Evolutionary conservation across 2,329 filamentous ascomycete species (phyloP), one percentile per base, ranked within the genome.

Genomic region (Hypoxylon sp.): DNA sequence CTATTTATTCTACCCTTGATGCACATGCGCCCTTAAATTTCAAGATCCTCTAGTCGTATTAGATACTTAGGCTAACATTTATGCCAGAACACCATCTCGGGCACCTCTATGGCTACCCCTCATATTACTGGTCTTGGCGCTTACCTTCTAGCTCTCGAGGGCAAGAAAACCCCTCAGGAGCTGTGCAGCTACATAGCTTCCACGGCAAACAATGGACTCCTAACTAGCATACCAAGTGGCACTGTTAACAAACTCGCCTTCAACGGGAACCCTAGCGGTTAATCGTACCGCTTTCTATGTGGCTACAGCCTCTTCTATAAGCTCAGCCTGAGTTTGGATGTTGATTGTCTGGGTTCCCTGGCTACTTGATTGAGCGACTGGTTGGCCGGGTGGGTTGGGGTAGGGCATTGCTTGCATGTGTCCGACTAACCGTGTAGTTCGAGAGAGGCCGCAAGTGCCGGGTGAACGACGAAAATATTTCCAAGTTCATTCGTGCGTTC

Each of bases 101-200:
- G 89, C 35, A 91, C 89, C 5, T 88, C 84, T 37, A 90, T 90
- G 88, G 86, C 88, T 1, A 80, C 83, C 2, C 88, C 89, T 0
- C 88, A 90, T 74, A 81, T 91, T 59, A 82, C 86, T 24, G 89
- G 89, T 11, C 77, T 91, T n/a, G 87, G 84, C 10, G 82, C 86
- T n/a, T 90, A 90, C 75, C 77, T 90, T 31, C 74, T 85, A 66
- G 79, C 75, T 9, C 77, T 85, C 1, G 82, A 86, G 74, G 74
- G 76, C 26, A 70, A 75, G 48, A 71, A 70, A 6, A 81, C 79
- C n/a, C 84, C 86, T 0, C 77, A 71, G 48, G 78, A 77, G 37
- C 80, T 87, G 35, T 82, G 82, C 74, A 54, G 74, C 48, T 80
- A 81, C 71, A 82, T 87, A 50, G 75, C 78, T 54, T 71, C 78